Base-by-base conservation (phyloP, 108 stramenopile species). In the Pseudonitzschia multistriata region DNA sequence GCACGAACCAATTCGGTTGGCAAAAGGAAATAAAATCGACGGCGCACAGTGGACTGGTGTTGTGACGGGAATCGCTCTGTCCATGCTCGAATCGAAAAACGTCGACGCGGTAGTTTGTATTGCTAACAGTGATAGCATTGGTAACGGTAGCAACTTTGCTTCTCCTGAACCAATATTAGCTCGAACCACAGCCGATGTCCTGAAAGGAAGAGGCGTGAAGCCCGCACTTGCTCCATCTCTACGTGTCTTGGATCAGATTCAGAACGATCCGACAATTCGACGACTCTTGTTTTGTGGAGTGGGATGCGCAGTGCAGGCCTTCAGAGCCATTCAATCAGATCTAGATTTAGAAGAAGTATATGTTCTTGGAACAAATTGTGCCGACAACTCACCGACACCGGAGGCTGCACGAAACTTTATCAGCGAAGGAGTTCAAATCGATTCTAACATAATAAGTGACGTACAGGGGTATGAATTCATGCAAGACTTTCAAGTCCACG, bases 401-500 rank as follows among this genome's bases (percentile, higher is more conserved):
- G 77, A 89, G 64, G 91, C 86, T 45, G 88, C 88, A n/a, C 66
- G 71, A 64, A 65, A 80, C 34, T 92, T 92, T 61, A 77, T 89
- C 48, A 76, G 79, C 28, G 54, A 82, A 3, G 87, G 87, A 19
- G 70, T 88, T 42, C 14, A 73, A 25, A 49, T 79, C 6, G 63
- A 73, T 35, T 8, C 37, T 3, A 17, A 40, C 3, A 42, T 47
- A 28, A n/a, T 27, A 8, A 54, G 61, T 48, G 47, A 31, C 10
- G 72, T 81, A 10, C 50, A 59, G 15, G 88, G 87, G 4, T 92
- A 92, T 68, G 91, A 92, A 67, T 92, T 92, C 68, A 92, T 89
- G 88, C 91, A 92, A 69, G 91, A 92, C 49, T 92, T 88, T 66
- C 70, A 79, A 49, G 91, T 92, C 19, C 91, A 92, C 48, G 88